Percentiles rank a stretch among this genome's conserved stretches.
Conservation (phyloP, 768 basidiomycete genomes). For the Boletus reticuloceps region DNA sequence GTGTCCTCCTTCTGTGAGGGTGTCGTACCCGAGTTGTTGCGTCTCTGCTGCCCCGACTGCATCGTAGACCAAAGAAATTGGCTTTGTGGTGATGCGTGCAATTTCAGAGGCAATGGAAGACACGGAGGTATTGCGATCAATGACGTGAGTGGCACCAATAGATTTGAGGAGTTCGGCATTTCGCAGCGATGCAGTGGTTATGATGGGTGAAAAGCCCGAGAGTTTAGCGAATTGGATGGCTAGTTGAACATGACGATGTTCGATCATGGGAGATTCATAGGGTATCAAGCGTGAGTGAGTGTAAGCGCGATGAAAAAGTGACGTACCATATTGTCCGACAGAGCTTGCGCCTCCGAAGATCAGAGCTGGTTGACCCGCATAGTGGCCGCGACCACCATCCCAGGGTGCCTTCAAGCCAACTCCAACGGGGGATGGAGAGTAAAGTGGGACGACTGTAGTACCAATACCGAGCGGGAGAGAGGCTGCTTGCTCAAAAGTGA, state of each 20-base stretch:
- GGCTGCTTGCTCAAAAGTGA: slow-evolving; percentile 39
- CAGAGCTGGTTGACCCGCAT: slow-evolving; percentile 31
- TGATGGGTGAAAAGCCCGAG: slow-evolving; percentile 37
- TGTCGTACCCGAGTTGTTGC: slow-evolving; percentile 32
- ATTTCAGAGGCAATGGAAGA: slow-evolving; percentile 15
- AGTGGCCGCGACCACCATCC: slow-evolving; percentile 29
- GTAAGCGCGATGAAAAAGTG: slow-evolving; percentile 13
- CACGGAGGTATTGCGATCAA: slow-evolving; percentile 28
- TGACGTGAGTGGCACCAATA: slow-evolving; percentile 37
- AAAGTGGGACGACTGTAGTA: slow-evolving; percentile 35
- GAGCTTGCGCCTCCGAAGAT: slow-evolving; percentile 38
- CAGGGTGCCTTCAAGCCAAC: slow-evolving; percentile 35
- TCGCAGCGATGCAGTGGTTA: slow-evolving; percentile 38
- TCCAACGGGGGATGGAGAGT: slow-evolving; percentile 25
- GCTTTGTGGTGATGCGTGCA: slow-evolving; percentile 7
- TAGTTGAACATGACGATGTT: neutral
- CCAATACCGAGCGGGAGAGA: slow-evolving; percentile 34
- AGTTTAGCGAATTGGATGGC: slow-evolving; percentile 36
- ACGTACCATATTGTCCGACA: slow-evolving; percentile 38
- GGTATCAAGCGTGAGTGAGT: neutral
- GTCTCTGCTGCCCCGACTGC: slow-evolving; percentile 30
- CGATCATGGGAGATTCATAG: neutral
- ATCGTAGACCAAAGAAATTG: slow-evolving; percentile 23
- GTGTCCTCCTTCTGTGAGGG: slow-evolving; percentile 31
- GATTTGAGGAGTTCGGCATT: slow-evolving; percentile 33